These are phyloP conservation scores for Globisporangium polare DNA, from an alignment of 352 stramenopile genomes.

Conservation along the genomic window DNA sequence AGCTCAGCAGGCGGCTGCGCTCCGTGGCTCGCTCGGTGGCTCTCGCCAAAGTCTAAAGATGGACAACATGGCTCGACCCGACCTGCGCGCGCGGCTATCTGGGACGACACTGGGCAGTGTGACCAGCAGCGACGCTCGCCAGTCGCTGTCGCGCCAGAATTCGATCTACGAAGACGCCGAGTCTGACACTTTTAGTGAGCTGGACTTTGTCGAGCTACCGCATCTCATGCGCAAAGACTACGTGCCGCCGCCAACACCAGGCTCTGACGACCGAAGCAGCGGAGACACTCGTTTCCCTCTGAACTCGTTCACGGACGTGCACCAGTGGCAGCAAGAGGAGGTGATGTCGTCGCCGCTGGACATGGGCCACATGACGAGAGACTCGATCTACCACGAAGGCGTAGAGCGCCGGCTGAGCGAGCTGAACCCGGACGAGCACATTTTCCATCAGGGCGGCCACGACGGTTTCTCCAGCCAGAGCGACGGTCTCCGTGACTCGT, in stretches of 20 bases:
- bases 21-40: conserved; percentile 8
- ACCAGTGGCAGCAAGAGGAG: conserved; percentile 25
- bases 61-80: not conserved
- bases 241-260: conserved; percentile 11
- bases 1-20: conserved; percentile 8
- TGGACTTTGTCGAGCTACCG: conserved; percentile 65
- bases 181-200: conserved; percentile 72
- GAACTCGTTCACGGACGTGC: conserved; percentile 39
- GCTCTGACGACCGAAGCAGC: conserved; percentile 22
- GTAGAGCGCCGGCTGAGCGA: conserved; percentile 13
- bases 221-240: conserved; percentile 71
- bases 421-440: conserved; percentile 12
- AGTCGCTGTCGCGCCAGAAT: conserved; percentile 28
- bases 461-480: not conserved
- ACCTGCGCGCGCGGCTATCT: conserved; percentile 1
- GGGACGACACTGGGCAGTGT: conserved; percentile 27
- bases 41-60: conserved; percentile 10
- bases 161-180: conserved; percentile 51
- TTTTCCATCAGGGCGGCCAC: conserved; percentile 11
- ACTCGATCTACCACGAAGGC: conserved; percentile 20
- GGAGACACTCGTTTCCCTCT: conserved; percentile 16
- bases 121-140: conserved; percentile 20
- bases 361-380: conserved; percentile 14
- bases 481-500: not conserved
- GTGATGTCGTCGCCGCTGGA: conserved; percentile 1